These are phyloP conservation scores for Xylaria acuta DNA, from an alignment of 495 filamentous ascomycete genomes.

Conservation along the genomic window DNA sequence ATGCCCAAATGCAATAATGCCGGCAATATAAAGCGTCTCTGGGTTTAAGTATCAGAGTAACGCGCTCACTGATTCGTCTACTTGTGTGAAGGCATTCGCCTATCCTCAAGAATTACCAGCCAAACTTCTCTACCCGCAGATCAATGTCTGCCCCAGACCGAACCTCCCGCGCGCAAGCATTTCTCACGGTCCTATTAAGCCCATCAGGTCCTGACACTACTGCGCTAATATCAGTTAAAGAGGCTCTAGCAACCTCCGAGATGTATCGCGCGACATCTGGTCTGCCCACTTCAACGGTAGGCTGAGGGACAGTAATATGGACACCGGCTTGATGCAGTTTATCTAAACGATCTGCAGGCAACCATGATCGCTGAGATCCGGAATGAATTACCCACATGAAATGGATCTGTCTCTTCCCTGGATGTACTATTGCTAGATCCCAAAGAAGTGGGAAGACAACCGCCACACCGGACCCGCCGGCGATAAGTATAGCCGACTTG, in stretches of 20 bases:
- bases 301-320: constrained; percentile 56
- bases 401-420: constrained; percentile 47
- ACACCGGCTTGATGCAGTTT: constrained; percentile 54
- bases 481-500: constrained; percentile 58
- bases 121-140: constrained; percentile 58
- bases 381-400: constrained; percentile 66
- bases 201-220: constrained; percentile 63
- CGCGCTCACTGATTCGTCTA: too few relatives aligned
- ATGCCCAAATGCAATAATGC: not conserved
- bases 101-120: constrained; percentile 45
- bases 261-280: constrained; percentile 56
- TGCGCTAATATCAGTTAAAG: constrained; percentile 46
- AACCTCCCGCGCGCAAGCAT: constrained; percentile 56
- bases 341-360: constrained; percentile 51
- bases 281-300: constrained; percentile 57
- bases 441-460: constrained; percentile 62
- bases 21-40: not conserved
- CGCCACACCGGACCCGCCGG: constrained; percentile 68
- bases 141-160: constrained; percentile 46
- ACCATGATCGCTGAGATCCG: constrained; percentile 56
- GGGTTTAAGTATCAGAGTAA: not conserved
- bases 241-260: constrained; percentile 35
- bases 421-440: constrained; percentile 38
- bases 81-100: not conserved
- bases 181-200: constrained; percentile 58